These are phyloP conservation scores for Polytrichum commune DNA, from an alignment of 225 moss, liverwort and hornwort species.

Conservation along the genomic window DNA sequence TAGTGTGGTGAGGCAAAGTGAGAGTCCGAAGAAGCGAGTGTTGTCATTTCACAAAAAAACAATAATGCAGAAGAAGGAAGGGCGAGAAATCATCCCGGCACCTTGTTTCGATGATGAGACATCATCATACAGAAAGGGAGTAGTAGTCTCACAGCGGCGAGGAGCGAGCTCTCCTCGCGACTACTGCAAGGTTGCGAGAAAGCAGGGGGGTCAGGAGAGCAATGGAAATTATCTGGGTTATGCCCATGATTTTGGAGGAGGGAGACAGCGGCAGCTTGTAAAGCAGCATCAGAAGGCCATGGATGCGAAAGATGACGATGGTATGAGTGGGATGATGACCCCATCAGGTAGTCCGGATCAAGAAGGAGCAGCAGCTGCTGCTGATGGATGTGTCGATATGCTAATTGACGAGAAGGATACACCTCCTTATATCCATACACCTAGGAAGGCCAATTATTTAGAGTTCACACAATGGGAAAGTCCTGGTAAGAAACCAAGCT, in stretches of 20 bases:
- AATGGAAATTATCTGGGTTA: constrained; percentile 2
- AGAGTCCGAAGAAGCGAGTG: too few species aligned
- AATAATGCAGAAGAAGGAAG: too few species aligned
- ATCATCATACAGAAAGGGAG: too few species aligned
- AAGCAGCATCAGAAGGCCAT: neutral
- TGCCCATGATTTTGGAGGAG: neutral
- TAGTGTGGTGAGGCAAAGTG: too few species aligned
- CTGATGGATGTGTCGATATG: constrained; percentile 9
- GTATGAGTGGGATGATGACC: too few species aligned
- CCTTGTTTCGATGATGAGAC: too few species aligned
- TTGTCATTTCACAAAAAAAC: too few species aligned
- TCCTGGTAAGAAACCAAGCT: neutral
- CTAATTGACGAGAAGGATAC: constrained; percentile 8
- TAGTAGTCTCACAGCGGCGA: too few species aligned
- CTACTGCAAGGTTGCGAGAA: too few species aligned
- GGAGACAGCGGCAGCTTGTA: neutral
- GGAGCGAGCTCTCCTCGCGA: too few species aligned
- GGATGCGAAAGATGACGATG: neutral
- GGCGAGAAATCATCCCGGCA: too few species aligned
- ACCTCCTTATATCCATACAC: neutral
- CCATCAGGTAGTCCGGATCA: neutral
- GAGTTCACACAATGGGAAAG: neutral
- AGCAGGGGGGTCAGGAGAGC: neutral
- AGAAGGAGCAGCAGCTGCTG: constrained; percentile 1
- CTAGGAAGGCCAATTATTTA: constrained; percentile 3